Base-by-base conservation (phyloP, 768 basidiomycete species). In the Rhizopogon roseolus region DNA sequence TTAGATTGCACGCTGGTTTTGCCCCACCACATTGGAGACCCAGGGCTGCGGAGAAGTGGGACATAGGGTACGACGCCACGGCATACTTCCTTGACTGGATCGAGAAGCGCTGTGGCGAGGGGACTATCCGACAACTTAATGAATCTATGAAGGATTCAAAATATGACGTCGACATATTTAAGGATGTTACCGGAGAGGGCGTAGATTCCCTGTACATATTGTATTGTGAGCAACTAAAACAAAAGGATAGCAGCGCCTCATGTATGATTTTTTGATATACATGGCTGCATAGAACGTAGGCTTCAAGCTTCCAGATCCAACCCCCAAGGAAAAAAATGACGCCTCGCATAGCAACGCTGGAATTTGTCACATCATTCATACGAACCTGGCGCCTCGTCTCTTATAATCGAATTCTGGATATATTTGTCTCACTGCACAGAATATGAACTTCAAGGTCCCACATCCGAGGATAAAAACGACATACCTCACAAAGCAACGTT, bases 1-100 rank as follows among this genome's bases (percentile, higher is more conserved):
- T 91, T 34, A 81, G 90, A 52, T 69, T 88, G 32, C 75, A 76
- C 39, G 78, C 81, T 7, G 76, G 75, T 2, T 73, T 82, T 27
- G 72, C 65, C 0, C 86, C 90, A 1, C 88, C 87, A 6, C 89
- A 91, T 61, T 91, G 90, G 90, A 73, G 68, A 44, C 73, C 71
- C 29, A 64, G 66, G 3, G 71, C 66, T 14, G 76, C 72, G 6
- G 76, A 76, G 41, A 68, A 64, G 29, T 91, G 90, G 90, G 88
- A 92, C 56, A 82, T 77, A 17, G 90, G 90, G 13, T 92, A 91
- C 65, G 80, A 82, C 39, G 76, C 73, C 27, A 92, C 89, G 2
- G 88, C 78, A 2, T 90, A 80, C 65, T 90, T 92, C 62, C 78
- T 90, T 50, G 78, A 81, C 50, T 90, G 87, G 86, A 53, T 73